Percentiles rank a stretch among this genome's conserved stretches.
phyloP scores from a whole-genome alignment of 352 stramenopile species.

The Phytophthora boehmeriae region DNA sequence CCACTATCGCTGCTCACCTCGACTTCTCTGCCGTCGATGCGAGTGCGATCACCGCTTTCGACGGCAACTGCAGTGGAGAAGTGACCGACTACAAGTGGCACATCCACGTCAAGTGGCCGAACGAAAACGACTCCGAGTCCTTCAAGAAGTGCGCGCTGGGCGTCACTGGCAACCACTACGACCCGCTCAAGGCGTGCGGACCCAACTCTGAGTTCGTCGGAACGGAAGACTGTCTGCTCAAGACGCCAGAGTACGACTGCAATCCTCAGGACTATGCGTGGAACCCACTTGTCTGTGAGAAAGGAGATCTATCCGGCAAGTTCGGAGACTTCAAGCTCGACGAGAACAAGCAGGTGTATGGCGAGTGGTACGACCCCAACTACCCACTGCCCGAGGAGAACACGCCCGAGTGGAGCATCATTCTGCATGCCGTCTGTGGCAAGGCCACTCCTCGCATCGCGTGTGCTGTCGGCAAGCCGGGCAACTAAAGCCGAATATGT shows the following conservation, averaged over 20 bases:
- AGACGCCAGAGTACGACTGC: constrained; percentile 50
- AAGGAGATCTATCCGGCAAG: constrained; percentile 64
- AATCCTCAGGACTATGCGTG: constrained; percentile 37
- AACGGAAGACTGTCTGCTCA: constrained; percentile 41
- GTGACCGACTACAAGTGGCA: constrained; percentile 59
- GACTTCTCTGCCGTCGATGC: constrained; percentile 55
- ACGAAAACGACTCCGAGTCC: constrained; percentile 35
- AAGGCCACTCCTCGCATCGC: constrained; percentile 47
- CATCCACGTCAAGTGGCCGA: constrained; percentile 60
- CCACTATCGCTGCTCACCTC: constrained; percentile 38
- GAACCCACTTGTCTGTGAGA: constrained; percentile 53
- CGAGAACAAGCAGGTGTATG: constrained; percentile 25
- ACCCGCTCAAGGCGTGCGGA: constrained; percentile 57
- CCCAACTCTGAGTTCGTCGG: constrained; percentile 54
- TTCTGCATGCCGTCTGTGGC: constrained; percentile 51
- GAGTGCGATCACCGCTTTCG: constrained; percentile 30
- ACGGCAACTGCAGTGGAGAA: constrained; percentile 47
- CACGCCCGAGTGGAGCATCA: constrained; percentile 54
- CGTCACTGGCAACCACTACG: constrained; percentile 61
- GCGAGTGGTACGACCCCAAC: constrained; percentile 32
- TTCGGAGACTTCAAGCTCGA: constrained; percentile 44
- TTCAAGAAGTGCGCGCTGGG: constrained; percentile 46
- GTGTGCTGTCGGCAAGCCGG: constrained; percentile 40
- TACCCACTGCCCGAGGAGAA: constrained; percentile 42
- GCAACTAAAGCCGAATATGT: too few relatives aligned